Conservation (phyloP, 768 basidiomycete species). For the Mycena galericulata region DNA sequence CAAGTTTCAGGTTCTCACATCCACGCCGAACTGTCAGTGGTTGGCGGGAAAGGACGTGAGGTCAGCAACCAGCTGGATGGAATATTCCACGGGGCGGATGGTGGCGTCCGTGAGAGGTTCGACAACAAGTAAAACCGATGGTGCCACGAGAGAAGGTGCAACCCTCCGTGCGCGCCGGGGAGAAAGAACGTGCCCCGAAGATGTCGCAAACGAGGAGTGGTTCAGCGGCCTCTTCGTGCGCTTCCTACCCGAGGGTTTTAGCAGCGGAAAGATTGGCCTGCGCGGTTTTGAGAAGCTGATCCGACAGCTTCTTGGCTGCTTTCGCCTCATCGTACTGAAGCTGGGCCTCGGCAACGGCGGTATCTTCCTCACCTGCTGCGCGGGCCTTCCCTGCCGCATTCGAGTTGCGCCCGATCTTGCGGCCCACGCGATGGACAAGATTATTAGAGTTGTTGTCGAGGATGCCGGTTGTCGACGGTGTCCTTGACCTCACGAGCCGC, state of each 20-base stretch:
- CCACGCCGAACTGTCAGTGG: too few species aligned
- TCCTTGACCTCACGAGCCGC: background rate
- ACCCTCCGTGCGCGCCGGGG: too few species aligned
- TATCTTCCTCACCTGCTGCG: background rate
- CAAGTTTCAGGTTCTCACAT: too few species aligned
- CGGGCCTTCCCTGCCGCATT: background rate
- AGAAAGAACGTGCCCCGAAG: too few species aligned
- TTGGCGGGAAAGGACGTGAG: too few species aligned
- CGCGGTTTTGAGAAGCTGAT: background rate
- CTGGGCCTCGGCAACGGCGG: background rate
- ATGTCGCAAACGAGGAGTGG: background rate
- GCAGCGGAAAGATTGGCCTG: background rate
- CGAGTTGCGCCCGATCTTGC: background rate
- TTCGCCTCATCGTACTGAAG: background rate
- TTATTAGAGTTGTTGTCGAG: slow-evolving; percentile 8
- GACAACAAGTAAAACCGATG: too few species aligned
- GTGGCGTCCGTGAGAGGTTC: too few species aligned
- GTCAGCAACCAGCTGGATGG: too few species aligned
- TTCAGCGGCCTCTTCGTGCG: background rate
- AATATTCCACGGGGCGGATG: too few species aligned
- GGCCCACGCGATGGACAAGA: background rate
- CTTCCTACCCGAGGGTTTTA: background rate
- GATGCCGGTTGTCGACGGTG: background rate
- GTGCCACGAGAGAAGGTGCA: too few species aligned
- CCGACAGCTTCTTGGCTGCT: background rate